phyloP scores from a whole-genome alignment of 192 early-diverging fungal species.

The Backusella sp. region DNA sequence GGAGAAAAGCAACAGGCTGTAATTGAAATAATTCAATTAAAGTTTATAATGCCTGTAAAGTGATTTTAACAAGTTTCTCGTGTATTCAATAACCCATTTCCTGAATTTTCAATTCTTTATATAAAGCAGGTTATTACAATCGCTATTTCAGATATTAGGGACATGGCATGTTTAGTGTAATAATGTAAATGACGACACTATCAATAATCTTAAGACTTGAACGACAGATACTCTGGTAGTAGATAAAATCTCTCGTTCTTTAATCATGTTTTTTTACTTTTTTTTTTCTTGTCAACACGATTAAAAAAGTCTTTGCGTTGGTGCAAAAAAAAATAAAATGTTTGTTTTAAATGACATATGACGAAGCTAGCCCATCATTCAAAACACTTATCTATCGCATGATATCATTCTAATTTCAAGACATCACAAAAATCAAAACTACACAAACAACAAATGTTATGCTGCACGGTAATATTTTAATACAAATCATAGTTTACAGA shows the following conservation, averaged over 20 bases:
- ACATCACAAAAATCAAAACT: neutral
- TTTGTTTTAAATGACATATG: neutral
- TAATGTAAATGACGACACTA: neutral
- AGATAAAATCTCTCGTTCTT: neutral
- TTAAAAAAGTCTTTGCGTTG: neutral
- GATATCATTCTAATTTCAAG: neutral
- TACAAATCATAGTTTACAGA: neutral
- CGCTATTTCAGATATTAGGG: neutral
- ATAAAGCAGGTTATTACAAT: neutral
- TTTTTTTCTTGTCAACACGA: neutral
- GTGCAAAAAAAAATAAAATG: neutral
- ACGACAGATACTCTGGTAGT: neutral
- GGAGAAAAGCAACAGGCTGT: neutral
- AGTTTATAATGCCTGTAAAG: neutral
- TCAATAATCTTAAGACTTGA: neutral
- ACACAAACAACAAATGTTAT: neutral
- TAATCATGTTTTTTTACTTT: neutral
- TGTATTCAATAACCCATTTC: neutral
- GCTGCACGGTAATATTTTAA: neutral
- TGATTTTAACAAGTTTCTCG: neutral
- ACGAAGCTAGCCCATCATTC: neutral
- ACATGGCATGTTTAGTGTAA: neutral
- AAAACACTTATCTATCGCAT: neutral
- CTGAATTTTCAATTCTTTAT: neutral
- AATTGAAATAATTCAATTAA: conserved; percentile 1